A percentile compares a stretch with the other conserved stretches of the same genome.
phyloP scores from a whole-genome alignment of 371 early-diverging fungal genomes.

The Homolaphlyctis polyrhiza region DNA sequence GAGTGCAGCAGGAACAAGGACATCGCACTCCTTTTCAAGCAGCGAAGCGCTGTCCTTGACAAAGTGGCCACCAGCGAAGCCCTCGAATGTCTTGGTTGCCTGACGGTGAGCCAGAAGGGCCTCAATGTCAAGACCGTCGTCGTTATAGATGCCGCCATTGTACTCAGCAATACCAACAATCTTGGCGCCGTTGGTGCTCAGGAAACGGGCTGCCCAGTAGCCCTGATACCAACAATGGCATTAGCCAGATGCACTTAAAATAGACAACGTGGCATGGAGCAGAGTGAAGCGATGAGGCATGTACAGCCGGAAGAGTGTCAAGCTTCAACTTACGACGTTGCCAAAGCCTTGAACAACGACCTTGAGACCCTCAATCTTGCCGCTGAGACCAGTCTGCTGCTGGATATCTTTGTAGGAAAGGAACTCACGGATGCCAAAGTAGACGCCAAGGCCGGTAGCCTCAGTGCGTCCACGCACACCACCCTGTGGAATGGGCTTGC shows the following conservation, averaged over 20 bases:
- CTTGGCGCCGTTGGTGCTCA: slow-evolving; percentile 74
- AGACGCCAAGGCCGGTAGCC: slow-evolving; percentile 86
- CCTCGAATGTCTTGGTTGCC: slow-evolving; percentile 64
- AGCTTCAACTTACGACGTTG: slow-evolving; percentile 50
- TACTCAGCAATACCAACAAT: slow-evolving; percentile 76
- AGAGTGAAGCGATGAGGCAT: no score
- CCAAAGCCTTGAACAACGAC: slow-evolving; percentile 87
- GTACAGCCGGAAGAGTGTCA: neutral
- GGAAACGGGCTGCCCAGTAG: slow-evolving; percentile 86
- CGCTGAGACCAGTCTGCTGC: slow-evolving; percentile 62
- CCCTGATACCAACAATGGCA: slow-evolving; percentile 29
- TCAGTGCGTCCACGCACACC: slow-evolving; percentile 89
- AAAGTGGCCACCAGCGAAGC: slow-evolving; percentile 59
- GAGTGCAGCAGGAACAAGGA: slow-evolving; percentile 80
- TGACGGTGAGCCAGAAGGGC: slow-evolving; percentile 61
- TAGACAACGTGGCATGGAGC: neutral
- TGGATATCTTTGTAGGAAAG: slow-evolving; percentile 75
- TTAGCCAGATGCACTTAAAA: neutral
- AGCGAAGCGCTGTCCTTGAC: slow-evolving; percentile 57
- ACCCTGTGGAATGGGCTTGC: slow-evolving; percentile 81
- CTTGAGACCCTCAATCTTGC: slow-evolving; percentile 58
- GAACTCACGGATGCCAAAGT: slow-evolving; percentile 83
- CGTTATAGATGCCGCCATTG: slow-evolving; percentile 64
- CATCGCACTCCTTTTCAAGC: slow-evolving; percentile 78
- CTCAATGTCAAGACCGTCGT: slow-evolving; percentile 69